These are phyloP conservation scores for Fomitiporia mediterranea DNA, from an alignment of 1,284 basidiomycete genomes.

Conservation along the genomic window DNA sequence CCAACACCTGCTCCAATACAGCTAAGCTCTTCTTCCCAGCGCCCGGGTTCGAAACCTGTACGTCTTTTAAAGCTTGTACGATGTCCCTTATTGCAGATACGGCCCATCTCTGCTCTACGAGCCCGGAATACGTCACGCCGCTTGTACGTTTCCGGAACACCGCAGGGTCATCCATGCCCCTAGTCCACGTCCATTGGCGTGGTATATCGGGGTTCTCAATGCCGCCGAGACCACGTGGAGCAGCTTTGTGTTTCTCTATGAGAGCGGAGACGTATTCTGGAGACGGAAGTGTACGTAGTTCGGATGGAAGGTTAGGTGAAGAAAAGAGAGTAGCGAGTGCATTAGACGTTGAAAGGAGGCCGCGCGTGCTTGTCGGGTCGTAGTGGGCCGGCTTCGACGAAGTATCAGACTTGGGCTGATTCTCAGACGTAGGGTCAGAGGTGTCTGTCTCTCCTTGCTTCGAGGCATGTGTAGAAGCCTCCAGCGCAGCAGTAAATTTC, in stretches of 20 bases:
- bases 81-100: conserved; percentile 4
- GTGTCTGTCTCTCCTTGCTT: not conserved
- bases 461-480: not conserved
- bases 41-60: not conserved
- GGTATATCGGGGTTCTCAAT: no score
- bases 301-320: not conserved
- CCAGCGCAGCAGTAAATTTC: not conserved
- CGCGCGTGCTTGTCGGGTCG: conserved; percentile 1
- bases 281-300: not conserved
- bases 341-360: not conserved
- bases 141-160: conserved; percentile 1
- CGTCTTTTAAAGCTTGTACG: not conserved
- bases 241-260: not conserved
- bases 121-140: conserved; percentile 11
- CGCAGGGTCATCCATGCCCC: not conserved
- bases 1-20: not conserved
- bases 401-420: no score
- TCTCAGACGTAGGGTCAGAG: not conserved
- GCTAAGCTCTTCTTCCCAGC: not conserved
- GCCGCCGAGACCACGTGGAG: not conserved
- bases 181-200: not conserved
- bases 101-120: conserved; percentile 14
- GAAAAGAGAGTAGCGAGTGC: not conserved
- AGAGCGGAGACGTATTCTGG: not conserved
- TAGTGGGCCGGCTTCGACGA: not conserved